Conservation (phyloP, 2,329 filamentous ascomycete genomes). For the Grosmannia clavigera region DNA sequence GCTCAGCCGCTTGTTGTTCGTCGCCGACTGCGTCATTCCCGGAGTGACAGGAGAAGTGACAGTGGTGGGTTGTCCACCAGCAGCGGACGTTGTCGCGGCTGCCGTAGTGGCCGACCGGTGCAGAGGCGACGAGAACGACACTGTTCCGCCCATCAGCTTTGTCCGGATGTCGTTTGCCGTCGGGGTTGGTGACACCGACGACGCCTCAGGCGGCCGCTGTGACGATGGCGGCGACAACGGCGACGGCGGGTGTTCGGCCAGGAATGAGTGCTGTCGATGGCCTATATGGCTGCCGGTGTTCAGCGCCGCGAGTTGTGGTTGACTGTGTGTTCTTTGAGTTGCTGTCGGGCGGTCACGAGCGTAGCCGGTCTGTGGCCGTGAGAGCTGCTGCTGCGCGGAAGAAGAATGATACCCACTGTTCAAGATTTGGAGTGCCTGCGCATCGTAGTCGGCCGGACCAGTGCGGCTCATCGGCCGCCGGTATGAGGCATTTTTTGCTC, state of each 20-base stretch:
- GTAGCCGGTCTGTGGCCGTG: conserved; percentile 43
- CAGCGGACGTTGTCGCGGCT: conserved; percentile 1
- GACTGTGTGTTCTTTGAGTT: conserved; percentile 33
- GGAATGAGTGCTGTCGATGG: neutral
- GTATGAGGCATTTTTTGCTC: neutral
- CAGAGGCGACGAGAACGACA: neutral
- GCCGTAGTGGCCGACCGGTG: conserved; percentile 1
- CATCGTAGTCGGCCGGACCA: conserved; percentile 22
- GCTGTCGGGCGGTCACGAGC: conserved; percentile 32
- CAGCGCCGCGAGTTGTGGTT: conserved; percentile 33
- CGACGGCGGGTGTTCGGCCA: conserved; percentile 22
- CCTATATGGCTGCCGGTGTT: conserved; percentile 17
- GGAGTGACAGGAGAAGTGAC: neutral
- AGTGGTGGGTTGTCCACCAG: neutral
- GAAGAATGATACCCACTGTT: conserved; percentile 16
- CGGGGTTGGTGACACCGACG: neutral
- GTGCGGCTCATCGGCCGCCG: conserved; percentile 19
- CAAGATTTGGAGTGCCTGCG: conserved; percentile 19
- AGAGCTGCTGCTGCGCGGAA: conserved; percentile 11
- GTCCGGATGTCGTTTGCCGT: neutral
- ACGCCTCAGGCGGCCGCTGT: conserved; percentile 3
- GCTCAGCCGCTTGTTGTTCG: conserved; percentile 44
- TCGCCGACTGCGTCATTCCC: conserved; percentile 30
- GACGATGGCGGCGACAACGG: conserved; percentile 10
- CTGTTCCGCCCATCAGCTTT: conserved; percentile 9